A percentile compares a stretch with the other conserved stretches of the same genome.
Evolutionary conservation across 257 asterid genomes (phyloP).

Genomic region (Leptodermis oblonga): DNA sequence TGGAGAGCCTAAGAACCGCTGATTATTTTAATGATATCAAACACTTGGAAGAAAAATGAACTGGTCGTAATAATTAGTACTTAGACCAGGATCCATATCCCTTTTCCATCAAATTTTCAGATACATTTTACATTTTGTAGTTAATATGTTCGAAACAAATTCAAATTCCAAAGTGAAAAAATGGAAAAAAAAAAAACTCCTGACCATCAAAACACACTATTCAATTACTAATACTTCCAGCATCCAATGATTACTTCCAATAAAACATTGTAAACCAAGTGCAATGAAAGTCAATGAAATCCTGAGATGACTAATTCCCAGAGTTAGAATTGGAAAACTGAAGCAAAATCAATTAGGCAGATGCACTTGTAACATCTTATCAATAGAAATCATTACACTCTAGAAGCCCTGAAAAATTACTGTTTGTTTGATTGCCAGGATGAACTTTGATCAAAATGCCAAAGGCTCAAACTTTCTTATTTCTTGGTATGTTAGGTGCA

Average conservation of each 20-base stretch:
- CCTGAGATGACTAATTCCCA: not conserved
- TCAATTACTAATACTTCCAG: not conserved
- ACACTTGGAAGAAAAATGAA: not conserved
- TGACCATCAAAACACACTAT: not conserved
- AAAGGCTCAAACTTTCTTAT: not conserved
- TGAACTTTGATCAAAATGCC: not conserved
- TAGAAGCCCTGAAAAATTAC: not conserved
- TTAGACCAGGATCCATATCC: not conserved
- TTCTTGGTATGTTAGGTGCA: not conserved
- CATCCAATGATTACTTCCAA: not conserved
- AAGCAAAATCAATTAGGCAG: not conserved
- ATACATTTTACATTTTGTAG: not conserved
- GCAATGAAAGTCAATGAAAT: not conserved
- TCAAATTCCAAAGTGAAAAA: not conserved
- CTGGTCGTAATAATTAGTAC: not conserved
- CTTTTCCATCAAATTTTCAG: not conserved
- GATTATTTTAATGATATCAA: constrained; percentile 4
- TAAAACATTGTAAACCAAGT: not conserved
- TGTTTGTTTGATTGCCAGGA: not conserved
- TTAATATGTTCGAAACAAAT: not conserved
- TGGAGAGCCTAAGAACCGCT: constrained; percentile 9
- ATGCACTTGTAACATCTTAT: not conserved
- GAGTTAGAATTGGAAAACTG: not conserved
- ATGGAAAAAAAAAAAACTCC: not conserved
- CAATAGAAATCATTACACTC: not conserved